phyloP scores from a whole-genome alignment of 192 early-diverging fungal genomes.

The Ambispora gerdemannii region DNA sequence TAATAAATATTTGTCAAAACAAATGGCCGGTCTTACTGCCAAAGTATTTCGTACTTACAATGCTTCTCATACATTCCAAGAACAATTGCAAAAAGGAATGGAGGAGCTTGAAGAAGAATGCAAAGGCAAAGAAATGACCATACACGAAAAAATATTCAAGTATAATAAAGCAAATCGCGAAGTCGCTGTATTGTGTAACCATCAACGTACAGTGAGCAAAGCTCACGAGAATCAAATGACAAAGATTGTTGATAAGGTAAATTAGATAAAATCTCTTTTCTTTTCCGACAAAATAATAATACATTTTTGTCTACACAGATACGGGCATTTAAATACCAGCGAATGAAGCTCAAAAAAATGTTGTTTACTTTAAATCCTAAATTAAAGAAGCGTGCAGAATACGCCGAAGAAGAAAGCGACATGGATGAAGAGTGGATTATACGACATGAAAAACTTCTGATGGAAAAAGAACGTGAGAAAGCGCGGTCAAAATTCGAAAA shows the following conservation, averaged over 20 bases:
- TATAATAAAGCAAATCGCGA: slow-evolving; percentile 95
- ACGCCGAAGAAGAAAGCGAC: slow-evolving; percentile 67
- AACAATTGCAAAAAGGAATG: slow-evolving; percentile 72
- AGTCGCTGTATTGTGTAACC: slow-evolving; percentile 97
- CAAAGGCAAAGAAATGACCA: slow-evolving; percentile 47
- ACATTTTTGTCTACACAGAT: slow-evolving; percentile 49
- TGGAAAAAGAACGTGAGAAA: slow-evolving; percentile 75
- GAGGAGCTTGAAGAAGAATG: slow-evolving; percentile 29
- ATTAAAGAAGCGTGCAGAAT: slow-evolving; percentile 67
- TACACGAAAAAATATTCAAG: slow-evolving; percentile 83
- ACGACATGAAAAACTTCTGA: slow-evolving; percentile 50
- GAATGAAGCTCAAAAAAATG: slow-evolving; percentile 63
- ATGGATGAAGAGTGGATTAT: slow-evolving; percentile 77
- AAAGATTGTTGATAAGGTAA: slow-evolving; percentile 78
- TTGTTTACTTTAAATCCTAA: slow-evolving; percentile 72
- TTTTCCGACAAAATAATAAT: not conserved
- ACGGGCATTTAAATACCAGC: slow-evolving; percentile 83
- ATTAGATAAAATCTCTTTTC: not conserved
- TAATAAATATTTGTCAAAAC: slow-evolving; percentile 84
- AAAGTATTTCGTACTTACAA: slow-evolving; percentile 99
- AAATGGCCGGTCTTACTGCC: slow-evolving; percentile 90
- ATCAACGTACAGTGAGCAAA: slow-evolving; percentile 88
- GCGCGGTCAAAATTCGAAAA: slow-evolving; percentile 62
- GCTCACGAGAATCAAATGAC: slow-evolving; percentile 71
- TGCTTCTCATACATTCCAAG: slow-evolving; percentile 90